These are phyloP conservation scores for Dactylellina haptotyla DNA, from an alignment of 2,329 filamentous ascomycete species.

Conservation along the genomic window DNA sequence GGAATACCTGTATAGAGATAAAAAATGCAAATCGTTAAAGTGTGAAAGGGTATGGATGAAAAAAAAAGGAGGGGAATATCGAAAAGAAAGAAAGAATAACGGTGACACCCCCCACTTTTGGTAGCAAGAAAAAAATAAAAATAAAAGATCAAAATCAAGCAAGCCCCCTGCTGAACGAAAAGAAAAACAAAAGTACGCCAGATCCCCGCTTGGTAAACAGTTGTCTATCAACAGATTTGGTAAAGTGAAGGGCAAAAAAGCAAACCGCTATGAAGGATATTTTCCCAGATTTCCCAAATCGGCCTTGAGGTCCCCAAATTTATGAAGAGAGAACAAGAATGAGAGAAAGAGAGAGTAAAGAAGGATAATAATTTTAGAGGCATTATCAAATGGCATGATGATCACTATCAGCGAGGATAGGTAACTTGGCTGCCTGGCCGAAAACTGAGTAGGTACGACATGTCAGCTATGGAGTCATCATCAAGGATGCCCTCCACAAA, in stretches of 20 bases:
- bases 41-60: constrained; percentile 3
- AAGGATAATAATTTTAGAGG: neutral
- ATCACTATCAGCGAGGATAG: neutral
- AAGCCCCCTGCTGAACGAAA: constrained; percentile 14
- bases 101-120: constrained; percentile 15
- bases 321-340: neutral
- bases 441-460: constrained; percentile 24
- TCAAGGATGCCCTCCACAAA: constrained; percentile 37
- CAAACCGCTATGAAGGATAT: constrained; percentile 46
- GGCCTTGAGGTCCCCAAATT: constrained; percentile 50
- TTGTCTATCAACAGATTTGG: constrained; percentile 49
- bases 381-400: neutral
- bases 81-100: neutral
- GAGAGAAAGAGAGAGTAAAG: neutral
- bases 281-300: constrained; percentile 28
- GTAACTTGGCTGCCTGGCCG: constrained; percentile 7
- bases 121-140: constrained; percentile 12
- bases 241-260: constrained; percentile 23
- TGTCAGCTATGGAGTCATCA: constrained; percentile 27
- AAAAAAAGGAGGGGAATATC: constrained; percentile 9
- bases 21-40: constrained; percentile 29
- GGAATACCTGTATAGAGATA: constrained; percentile 21
- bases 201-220: constrained; percentile 46
- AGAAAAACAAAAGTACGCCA: constrained; percentile 24
- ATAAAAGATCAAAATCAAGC: neutral